phyloP scores from a whole-genome alignment of 2,329 filamentous ascomycete species.

The Sarocladium kiliense region DNA sequence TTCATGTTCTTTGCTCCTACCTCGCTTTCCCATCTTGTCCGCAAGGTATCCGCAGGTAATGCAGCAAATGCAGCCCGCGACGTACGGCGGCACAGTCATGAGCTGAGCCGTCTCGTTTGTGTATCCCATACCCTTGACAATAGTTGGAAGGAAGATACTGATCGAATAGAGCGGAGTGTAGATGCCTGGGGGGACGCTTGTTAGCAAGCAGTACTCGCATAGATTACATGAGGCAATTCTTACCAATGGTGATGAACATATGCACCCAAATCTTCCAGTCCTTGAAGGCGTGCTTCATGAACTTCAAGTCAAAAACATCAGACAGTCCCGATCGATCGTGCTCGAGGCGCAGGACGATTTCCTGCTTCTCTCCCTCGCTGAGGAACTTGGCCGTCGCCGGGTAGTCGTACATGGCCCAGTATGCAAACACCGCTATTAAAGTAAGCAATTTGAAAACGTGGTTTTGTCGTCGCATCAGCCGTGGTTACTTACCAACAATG shows the following conservation, averaged over 20 bases:
- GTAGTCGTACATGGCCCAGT: conserved; percentile 54
- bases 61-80: conserved; percentile 30
- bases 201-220: too few relatives aligned
- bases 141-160: conserved; percentile 31
- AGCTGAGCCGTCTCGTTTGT: conserved; percentile 30
- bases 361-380: conserved; percentile 32
- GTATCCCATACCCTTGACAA: conserved; percentile 31
- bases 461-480: background rate
- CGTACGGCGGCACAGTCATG: conserved; percentile 33
- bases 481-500: conserved; percentile 25
- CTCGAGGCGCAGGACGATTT: conserved; percentile 37
- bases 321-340: conserved; percentile 41
- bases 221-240: too few relatives aligned
- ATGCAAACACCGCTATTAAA: conserved; percentile 37
- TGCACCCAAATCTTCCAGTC: conserved; percentile 49
- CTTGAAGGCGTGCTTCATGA: conserved; percentile 48
- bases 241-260: conserved; percentile 53
- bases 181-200: conserved; percentile 41
- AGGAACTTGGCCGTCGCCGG: conserved; percentile 48
- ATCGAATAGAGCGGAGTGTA: conserved; percentile 34
- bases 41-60: conserved; percentile 38
- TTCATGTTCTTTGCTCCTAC: too few relatives aligned
- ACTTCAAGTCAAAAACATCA: conserved; percentile 53
- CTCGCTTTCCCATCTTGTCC: conserved; percentile 27
- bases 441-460: conserved; percentile 8